Percentiles rank a stretch among this genome's conserved stretches.
Conservation (phyloP, 2,329 filamentous ascomycete species). For the Aspergillus sergii region DNA sequence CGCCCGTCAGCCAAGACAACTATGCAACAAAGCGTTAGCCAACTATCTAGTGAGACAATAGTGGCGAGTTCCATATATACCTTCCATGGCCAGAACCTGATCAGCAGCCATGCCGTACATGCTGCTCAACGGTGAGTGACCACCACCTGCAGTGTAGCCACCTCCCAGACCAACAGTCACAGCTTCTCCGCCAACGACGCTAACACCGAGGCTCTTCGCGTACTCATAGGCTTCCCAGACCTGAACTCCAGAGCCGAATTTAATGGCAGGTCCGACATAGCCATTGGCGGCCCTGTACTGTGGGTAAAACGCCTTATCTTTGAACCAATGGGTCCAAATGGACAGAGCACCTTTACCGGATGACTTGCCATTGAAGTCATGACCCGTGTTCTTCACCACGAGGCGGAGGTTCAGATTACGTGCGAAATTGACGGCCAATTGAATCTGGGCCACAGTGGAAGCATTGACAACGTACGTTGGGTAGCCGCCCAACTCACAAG, state of each 20-base stretch:
- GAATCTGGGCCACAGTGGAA: constrained; percentile 34
- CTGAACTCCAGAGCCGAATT: constrained; percentile 55
- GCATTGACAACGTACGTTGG: constrained; percentile 40
- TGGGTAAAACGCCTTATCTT: constrained; percentile 32
- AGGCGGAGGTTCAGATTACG: constrained; percentile 36
- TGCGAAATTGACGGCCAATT: constrained; percentile 33
- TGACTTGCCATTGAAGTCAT: constrained; percentile 53
- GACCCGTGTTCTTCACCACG: constrained; percentile 49
- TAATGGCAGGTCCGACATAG: constrained; percentile 56
- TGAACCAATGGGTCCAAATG: constrained; percentile 29
- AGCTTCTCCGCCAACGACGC: constrained; percentile 55
- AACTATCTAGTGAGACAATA: background rate
- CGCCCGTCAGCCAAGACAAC: constrained; percentile 22
- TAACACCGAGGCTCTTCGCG: constrained; percentile 48
- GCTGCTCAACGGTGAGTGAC: constrained; percentile 47
- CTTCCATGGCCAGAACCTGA: constrained; percentile 54
- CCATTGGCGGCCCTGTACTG: constrained; percentile 33
- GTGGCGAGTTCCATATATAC: background rate
- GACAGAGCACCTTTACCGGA: constrained; percentile 56
- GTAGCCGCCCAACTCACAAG: constrained; percentile 33
- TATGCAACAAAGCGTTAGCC: background rate
- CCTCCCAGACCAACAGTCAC: constrained; percentile 54
- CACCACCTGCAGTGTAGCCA: constrained; percentile 48
- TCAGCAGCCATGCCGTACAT: constrained; percentile 60
- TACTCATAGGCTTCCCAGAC: constrained; percentile 53